A percentile compares a stretch with the other conserved stretches of the same genome.
Conservation (phyloP, 306 rosid genomes). For the Castanea sativa region DNA sequence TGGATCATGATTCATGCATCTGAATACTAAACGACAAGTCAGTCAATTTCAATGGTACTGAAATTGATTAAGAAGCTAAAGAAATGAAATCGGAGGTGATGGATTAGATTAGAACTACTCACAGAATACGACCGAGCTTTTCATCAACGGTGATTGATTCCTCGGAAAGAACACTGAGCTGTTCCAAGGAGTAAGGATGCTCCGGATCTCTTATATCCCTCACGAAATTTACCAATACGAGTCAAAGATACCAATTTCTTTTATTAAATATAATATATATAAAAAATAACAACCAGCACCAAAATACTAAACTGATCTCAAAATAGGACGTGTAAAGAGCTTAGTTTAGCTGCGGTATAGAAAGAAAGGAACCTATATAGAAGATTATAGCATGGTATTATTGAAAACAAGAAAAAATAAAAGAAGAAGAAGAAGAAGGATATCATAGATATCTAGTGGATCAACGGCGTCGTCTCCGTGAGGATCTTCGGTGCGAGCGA, state of each 20-base stretch:
- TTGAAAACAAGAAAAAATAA: neutral
- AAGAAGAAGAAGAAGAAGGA: conserved; percentile 35
- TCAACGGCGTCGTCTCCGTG: conserved; percentile 70
- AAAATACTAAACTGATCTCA: neutral
- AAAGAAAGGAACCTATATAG: neutral
- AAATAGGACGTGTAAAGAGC: too few species aligned
- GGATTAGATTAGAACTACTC: conserved; percentile 12
- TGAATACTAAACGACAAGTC: too few species aligned
- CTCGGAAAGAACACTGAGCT: conserved; percentile 92
- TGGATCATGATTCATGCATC: too few species aligned
- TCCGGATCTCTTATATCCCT: conserved; percentile 99
- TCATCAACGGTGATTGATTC: conserved; percentile 93
- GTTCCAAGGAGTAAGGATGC: conserved; percentile 96
- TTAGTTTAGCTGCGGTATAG: neutral
- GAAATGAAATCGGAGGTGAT: neutral
- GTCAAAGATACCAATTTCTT: conserved; percentile 55
- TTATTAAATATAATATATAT: too few species aligned
- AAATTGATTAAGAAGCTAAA: neutral
- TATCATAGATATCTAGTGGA: conserved; percentile 95
- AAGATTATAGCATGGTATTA: too few species aligned
- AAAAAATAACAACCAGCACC: neutral
- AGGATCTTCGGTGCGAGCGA: conserved; percentile 67
- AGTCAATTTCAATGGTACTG: neutral
- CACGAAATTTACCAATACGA: conserved; percentile 66
- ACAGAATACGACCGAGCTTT: conserved; percentile 82